These are phyloP conservation scores for Nidularia sp. DNA, from an alignment of 768 basidiomycete species.

Conservation along the genomic window DNA sequence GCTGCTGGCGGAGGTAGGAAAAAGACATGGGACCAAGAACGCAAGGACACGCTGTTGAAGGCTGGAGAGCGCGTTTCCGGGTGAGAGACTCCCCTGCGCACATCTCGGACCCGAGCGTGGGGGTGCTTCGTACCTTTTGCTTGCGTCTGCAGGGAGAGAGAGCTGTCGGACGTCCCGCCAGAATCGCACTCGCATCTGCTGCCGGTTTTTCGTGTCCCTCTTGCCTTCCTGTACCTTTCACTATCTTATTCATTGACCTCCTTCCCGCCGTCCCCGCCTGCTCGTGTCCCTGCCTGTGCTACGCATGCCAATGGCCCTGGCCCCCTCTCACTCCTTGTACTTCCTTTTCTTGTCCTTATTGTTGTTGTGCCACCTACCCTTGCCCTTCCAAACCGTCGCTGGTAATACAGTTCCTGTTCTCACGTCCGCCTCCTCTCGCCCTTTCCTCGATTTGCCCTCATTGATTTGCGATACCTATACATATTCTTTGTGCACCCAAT, in stretches of 20 bases:
- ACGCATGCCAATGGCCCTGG: too few species aligned
- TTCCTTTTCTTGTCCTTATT: too few species aligned
- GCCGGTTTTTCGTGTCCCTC: background rate
- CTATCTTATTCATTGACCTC: background rate
- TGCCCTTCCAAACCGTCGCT: too few species aligned
- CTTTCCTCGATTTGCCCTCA: background rate
- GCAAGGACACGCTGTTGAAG: background rate
- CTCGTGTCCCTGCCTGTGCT: background rate
- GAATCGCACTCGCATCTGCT: background rate
- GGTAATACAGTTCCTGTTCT: too few species aligned
- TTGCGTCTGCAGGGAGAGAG: too few species aligned
- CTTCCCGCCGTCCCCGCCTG: background rate
- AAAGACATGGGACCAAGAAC: slow-evolving; percentile 6
- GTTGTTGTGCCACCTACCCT: too few species aligned
- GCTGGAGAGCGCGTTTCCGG: slow-evolving; percentile 3
- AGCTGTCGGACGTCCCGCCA: background rate
- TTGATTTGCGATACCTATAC: background rate
- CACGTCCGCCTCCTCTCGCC: background rate
- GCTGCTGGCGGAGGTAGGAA: background rate
- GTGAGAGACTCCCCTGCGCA: background rate
- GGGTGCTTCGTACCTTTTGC: too few species aligned
- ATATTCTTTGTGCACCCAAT: background rate
- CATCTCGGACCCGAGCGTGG: background rate
- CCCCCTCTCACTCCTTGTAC: too few species aligned
- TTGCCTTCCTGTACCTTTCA: background rate